These are phyloP conservation scores for Acacia confusa DNA, from an alignment of 306 rosid genomes.

Conservation along the genomic window DNA sequence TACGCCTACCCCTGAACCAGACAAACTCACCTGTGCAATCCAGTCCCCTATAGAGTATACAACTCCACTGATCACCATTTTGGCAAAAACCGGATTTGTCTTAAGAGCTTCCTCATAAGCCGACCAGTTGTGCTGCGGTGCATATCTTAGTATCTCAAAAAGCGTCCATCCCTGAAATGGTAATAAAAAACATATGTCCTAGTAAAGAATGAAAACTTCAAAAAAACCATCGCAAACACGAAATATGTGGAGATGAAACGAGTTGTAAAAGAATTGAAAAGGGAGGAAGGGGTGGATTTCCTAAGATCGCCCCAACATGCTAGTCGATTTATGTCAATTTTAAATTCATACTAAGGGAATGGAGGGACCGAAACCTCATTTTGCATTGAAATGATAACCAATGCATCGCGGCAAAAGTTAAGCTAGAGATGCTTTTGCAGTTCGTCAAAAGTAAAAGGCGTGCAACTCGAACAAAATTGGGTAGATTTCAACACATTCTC, in stretches of 20 bases:
- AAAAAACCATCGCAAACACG: neutral
- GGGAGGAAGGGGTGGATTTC: no score
- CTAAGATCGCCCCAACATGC: no score
- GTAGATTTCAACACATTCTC: neutral
- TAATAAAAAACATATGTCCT: slow-evolving; percentile 17
- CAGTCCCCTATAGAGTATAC: slow-evolving; percentile 95
- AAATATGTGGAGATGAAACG: neutral
- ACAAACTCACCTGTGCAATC: slow-evolving; percentile 83
- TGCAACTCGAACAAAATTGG: neutral
- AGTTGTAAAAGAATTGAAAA: neutral
- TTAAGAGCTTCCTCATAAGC: slow-evolving; percentile 98
- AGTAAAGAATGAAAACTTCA: slow-evolving; percentile 13
- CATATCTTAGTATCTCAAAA: slow-evolving; percentile 86
- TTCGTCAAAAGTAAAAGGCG: neutral
- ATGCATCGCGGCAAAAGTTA: neutral
- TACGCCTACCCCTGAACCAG: neutral
- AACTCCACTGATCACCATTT: slow-evolving; percentile 96
- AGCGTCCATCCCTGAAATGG: slow-evolving; percentile 88
- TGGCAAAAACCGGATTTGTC: slow-evolving; percentile 90
- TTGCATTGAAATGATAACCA: neutral
- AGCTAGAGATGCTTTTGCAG: neutral
- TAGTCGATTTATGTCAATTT: neutral
- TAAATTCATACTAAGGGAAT: neutral
- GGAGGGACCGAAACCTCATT: neutral
- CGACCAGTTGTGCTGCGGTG: slow-evolving; percentile 91